Conservation (phyloP, 1,139 yeast genomes). For the Kodamaea ohmeri region DNA sequence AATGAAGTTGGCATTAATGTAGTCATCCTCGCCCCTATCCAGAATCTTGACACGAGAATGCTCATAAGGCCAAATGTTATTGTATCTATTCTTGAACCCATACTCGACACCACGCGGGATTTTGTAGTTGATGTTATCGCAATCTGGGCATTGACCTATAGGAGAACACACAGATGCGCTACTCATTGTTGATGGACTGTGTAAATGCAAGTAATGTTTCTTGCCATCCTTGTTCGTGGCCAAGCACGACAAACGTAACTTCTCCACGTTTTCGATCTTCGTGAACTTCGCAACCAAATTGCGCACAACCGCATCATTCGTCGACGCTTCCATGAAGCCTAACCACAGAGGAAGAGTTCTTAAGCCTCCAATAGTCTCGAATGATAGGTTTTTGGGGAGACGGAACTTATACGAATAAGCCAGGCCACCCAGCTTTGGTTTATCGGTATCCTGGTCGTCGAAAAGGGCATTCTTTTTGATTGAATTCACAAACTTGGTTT, state of each 20-base stretch:
- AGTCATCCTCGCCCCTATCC: slow-evolving; percentile 30
- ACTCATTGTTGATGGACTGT: slow-evolving; percentile 7
- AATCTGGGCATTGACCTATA: slow-evolving; percentile 41
- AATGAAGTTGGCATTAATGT: slow-evolving; percentile 44
- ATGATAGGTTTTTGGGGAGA: slow-evolving; percentile 30
- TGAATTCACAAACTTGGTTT: slow-evolving; percentile 21
- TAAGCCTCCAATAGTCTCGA: slow-evolving; percentile 17
- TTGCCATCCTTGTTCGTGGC: slow-evolving; percentile 10
- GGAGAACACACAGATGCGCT: slow-evolving; percentile 38
- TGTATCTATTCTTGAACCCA: slow-evolving; percentile 45
- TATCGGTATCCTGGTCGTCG: slow-evolving; percentile 8
- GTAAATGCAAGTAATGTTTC: slow-evolving; percentile 10
- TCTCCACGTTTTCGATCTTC: slow-evolving; percentile 51
- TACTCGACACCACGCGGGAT: slow-evolving; percentile 54
- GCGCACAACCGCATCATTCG: slow-evolving; percentile 29
- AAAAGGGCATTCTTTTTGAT: slow-evolving; percentile 20
- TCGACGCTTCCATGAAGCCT: slow-evolving; percentile 23
- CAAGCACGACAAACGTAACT: slow-evolving; percentile 39
- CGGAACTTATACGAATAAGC: slow-evolving; percentile 36
- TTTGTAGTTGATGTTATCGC: slow-evolving; percentile 42
- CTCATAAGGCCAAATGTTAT: slow-evolving; percentile 47
- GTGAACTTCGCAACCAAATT: slow-evolving; percentile 39
- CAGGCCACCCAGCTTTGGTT: background rate
- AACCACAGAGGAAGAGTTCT: slow-evolving; percentile 50
- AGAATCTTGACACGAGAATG: slow-evolving; percentile 41